A percentile compares a stretch with the other conserved stretches of the same genome.
phyloP scores from a whole-genome alignment of 164 flowering plant genomes.

The Buxus sempervirens region DNA sequence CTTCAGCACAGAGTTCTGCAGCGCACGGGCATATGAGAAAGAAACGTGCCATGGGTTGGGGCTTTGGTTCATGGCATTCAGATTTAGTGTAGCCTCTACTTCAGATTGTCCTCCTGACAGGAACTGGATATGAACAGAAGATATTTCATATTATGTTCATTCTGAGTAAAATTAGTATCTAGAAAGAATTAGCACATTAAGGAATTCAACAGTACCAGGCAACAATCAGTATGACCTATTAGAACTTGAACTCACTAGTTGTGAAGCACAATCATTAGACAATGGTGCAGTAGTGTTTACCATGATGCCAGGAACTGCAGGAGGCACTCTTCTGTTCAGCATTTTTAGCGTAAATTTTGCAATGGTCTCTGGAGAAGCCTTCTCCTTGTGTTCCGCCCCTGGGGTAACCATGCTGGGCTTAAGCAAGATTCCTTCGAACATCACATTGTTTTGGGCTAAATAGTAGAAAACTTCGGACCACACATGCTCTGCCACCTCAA shows the following conservation, averaged over 20 bases:
- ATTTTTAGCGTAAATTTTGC: conserved; percentile 2
- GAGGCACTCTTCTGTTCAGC: conserved; percentile 10
- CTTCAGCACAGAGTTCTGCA: conserved; percentile 3
- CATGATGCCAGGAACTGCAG: conserved; percentile 11
- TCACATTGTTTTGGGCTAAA: conserved; percentile 1
- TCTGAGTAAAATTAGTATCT: neutral
- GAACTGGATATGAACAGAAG: neutral
- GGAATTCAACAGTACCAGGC: too few species aligned
- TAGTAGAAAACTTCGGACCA: conserved; percentile 12
- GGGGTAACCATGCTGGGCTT: conserved; percentile 6
- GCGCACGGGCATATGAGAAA: conserved; percentile 6
- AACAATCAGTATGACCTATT: too few species aligned
- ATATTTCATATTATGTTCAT: neutral
- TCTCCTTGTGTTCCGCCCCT: conserved; percentile 9
- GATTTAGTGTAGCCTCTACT: neutral
- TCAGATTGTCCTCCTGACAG: conserved; percentile 6
- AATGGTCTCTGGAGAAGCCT: conserved; percentile 14
- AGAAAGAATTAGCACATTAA: too few species aligned
- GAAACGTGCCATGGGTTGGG: conserved; percentile 9
- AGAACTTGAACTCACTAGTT: too few species aligned
- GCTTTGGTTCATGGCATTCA: conserved; percentile 3
- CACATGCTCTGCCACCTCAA: conserved; percentile 8
- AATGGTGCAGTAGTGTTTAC: neutral
- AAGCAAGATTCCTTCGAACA: conserved; percentile 5
- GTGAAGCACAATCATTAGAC: neutral